Percentiles rank a stretch among this genome's conserved stretches.
These are phyloP conservation scores for Leccinum sublutescens DNA, from an alignment of 768 basidiomycete genomes.

Conservation along the genomic window DNA sequence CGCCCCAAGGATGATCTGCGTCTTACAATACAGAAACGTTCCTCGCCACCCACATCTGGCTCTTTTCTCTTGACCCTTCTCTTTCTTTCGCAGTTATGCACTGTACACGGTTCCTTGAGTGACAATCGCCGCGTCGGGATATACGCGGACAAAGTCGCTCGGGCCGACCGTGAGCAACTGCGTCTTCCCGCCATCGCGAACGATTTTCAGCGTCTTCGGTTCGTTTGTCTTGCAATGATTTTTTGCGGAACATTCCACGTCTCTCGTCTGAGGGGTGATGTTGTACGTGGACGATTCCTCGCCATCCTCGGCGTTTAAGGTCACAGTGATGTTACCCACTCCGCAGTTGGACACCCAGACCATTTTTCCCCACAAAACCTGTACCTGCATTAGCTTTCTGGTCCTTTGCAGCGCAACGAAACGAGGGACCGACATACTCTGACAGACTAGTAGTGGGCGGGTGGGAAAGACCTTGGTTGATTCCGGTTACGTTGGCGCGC, in stretches of 20 bases:
- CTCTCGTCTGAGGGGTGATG: background rate
- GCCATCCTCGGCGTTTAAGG: conserved; percentile 6
- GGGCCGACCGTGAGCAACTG: conserved; percentile 13
- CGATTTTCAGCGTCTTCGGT: conserved; percentile 8
- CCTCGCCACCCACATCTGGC: background rate
- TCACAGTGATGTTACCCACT: background rate
- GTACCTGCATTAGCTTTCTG: background rate
- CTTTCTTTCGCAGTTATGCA: background rate
- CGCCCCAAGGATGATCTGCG: background rate
- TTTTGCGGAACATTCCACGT: background rate
- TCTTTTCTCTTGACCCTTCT: background rate
- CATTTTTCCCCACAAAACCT: background rate
- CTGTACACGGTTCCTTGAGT: conserved; percentile 7
- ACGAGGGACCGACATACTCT: background rate
- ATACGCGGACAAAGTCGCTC: conserved; percentile 16
- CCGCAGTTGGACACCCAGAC: conserved; percentile 19
- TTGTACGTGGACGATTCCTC: background rate
- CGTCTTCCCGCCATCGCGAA: conserved; percentile 9
- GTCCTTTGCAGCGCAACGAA: background rate
- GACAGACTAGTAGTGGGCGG: background rate
- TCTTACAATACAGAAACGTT: background rate
- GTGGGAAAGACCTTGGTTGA: background rate
- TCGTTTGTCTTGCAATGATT: conserved; percentile 9
- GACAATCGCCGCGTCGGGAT: conserved; percentile 9
- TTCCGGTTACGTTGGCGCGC: background rate